Evolutionary conservation across 2,329 filamentous ascomycete species (phyloP).

Genomic region (Penicillium decumbens): DNA sequence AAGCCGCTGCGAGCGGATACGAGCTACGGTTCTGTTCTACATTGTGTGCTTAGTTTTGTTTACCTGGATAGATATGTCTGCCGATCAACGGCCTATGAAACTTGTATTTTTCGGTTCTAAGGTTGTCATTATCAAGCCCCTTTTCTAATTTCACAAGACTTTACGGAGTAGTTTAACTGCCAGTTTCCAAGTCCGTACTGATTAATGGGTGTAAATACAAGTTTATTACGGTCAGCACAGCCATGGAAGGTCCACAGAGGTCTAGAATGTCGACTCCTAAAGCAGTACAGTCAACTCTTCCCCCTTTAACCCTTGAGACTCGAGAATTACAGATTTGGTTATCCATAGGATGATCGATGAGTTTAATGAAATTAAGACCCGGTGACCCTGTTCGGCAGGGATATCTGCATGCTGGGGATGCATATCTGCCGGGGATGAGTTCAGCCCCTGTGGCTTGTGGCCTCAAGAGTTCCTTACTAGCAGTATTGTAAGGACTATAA

Average conservation of each 20-base stretch:
- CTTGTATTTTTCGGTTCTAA: conserved; percentile 5
- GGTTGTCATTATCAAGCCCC: neutral
- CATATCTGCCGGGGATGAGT: neutral
- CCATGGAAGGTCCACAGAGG: conserved; percentile 3
- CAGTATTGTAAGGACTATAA: neutral
- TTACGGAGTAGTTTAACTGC: neutral
- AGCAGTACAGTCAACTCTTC: neutral
- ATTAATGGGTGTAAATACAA: neutral
- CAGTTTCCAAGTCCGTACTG: neutral
- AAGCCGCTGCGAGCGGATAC: conserved; percentile 16
- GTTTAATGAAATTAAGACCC: neutral
- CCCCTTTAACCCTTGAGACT: neutral
- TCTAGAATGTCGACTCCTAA: conserved; percentile 8
- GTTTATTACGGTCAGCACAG: neutral
- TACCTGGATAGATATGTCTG: conserved; percentile 16
- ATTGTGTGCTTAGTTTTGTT: conserved; percentile 15
- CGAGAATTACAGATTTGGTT: neutral
- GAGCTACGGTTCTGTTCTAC: conserved; percentile 19
- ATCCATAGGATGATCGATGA: neutral
- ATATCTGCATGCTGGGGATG: neutral
- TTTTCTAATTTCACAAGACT: neutral
- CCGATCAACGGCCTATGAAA: conserved; percentile 13
- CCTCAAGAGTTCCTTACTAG: neutral
- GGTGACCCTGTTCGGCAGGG: neutral
- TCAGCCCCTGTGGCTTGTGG: conserved; percentile 19